Percentiles rank a stretch among this genome's conserved stretches.
Conservation (phyloP, 805 yeast species). For the Candida maltosa region DNA sequence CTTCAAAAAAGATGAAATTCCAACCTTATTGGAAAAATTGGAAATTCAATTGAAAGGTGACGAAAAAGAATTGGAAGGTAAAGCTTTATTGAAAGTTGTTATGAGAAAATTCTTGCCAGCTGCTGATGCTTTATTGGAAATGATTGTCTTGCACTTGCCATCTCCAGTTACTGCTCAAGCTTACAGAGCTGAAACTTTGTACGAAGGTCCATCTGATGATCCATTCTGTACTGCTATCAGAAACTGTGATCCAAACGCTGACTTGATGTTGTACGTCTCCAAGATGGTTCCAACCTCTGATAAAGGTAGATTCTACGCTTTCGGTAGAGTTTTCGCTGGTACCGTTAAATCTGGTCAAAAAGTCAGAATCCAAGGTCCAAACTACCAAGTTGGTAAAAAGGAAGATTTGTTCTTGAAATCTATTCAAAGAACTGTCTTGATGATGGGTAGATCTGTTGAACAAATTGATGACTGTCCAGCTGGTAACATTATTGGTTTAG, state of each 20-base stretch:
- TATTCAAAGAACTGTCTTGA: slow-evolving; percentile 97
- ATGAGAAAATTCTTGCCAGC: slow-evolving; percentile 99
- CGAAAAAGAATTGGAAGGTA: slow-evolving; percentile 98
- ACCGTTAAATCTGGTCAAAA: slow-evolving; percentile 98
- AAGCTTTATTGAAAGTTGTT: slow-evolving; percentile 95
- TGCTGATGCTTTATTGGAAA: slow-evolving; percentile 98
- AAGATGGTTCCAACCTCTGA: slow-evolving; percentile 99
- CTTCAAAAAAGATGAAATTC: slow-evolving; percentile 97
- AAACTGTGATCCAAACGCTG: slow-evolving; percentile 98
- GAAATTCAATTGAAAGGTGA: slow-evolving; percentile 92
- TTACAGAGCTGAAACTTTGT: slow-evolving; percentile 98
- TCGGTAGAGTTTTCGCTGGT: slow-evolving; percentile 99
- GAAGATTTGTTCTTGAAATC: slow-evolving; percentile 96
- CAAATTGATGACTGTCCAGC: slow-evolving; percentile 99
- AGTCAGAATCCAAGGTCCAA: slow-evolving; percentile 99
- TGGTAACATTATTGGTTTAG: slow-evolving; percentile 99
- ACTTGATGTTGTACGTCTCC: slow-evolving; percentile 98
- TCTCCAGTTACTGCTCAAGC: slow-evolving; percentile 99
- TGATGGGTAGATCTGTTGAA: slow-evolving; percentile 99
- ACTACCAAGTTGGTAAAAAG: slow-evolving; percentile 98
- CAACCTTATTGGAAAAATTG: slow-evolving; percentile 86
- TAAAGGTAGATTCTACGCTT: slow-evolving; percentile 99
- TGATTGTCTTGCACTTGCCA: slow-evolving; percentile 97
- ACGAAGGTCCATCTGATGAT: slow-evolving; percentile 98
- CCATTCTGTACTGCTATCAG: slow-evolving; percentile 86